Conservation (phyloP, 129 eudicot genomes). For the Lonicera japonica region DNA sequence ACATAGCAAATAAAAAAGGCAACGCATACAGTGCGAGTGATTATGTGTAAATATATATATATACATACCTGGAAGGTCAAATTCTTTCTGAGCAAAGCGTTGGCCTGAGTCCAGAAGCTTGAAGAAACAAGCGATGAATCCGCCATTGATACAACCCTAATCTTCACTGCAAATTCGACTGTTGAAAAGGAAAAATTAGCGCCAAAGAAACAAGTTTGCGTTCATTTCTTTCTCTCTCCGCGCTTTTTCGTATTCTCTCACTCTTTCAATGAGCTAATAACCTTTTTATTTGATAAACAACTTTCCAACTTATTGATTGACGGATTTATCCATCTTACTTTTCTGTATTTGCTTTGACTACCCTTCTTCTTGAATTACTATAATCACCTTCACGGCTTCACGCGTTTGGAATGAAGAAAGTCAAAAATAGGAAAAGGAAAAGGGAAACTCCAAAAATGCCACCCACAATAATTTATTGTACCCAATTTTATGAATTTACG, state of each 20-base stretch:
- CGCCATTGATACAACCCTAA: slow-evolving; percentile 26
- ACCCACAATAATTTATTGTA: too few species aligned
- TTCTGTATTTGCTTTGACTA: neutral
- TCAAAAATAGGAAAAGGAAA: too few species aligned
- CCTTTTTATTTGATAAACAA: too few species aligned
- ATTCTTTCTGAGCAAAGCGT: slow-evolving; percentile 82
- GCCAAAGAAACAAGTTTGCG: neutral
- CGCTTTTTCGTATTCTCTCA: neutral
- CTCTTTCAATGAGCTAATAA: too few species aligned
- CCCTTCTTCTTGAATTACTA: neutral
- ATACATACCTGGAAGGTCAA: slow-evolving; percentile 67
- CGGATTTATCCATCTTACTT: neutral
- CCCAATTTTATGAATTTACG: too few species aligned
- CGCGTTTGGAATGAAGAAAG: neutral
- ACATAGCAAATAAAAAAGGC: neutral
- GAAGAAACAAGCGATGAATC: slow-evolving; percentile 40
- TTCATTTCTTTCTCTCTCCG: neutral
- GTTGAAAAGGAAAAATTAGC: neutral
- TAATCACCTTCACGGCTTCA: neutral
- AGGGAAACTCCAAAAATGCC: too few species aligned
- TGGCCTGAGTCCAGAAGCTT: slow-evolving; percentile 66
- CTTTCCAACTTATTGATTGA: too few species aligned
- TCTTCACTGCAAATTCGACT: too few species aligned
- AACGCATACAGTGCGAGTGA: neutral
- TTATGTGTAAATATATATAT: too few species aligned